phyloP scores from a whole-genome alignment of 2,329 filamentous ascomycete genomes.

The Colletotrichum sp. region DNA sequence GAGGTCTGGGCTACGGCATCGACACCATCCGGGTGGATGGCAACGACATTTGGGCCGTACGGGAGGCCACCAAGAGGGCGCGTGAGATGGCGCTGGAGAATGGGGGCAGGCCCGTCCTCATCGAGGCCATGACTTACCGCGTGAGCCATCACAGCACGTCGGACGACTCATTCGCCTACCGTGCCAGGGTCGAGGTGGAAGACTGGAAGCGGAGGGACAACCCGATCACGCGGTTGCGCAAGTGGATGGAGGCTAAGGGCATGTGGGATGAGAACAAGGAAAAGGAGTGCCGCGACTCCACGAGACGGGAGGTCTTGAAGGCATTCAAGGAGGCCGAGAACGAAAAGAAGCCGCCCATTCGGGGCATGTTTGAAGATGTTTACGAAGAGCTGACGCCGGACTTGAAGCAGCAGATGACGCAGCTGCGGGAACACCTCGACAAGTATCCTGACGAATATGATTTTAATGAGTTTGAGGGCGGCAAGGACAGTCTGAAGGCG shows the following conservation, averaged over 20 bases:
- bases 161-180: conserved; percentile 96
- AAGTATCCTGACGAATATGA: conserved; percentile 95
- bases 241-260: conserved; percentile 85
- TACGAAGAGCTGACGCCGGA: conserved; percentile 90
- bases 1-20: conserved; percentile 91
- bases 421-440: conserved; percentile 79
- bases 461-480: conserved; percentile 75
- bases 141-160: conserved; percentile 97
- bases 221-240: conserved; percentile 82
- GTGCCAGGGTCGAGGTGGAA: conserved; percentile 90
- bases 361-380: conserved; percentile 82
- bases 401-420: conserved; percentile 70
- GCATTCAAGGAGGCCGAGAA: conserved; percentile 86
- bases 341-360: conserved; percentile 77
- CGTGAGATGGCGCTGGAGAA: conserved; percentile 78
- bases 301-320: conserved; percentile 78
- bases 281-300: conserved; percentile 68
- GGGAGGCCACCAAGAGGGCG: conserved; percentile 79
- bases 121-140: conserved; percentile 98
- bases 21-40: conserved; percentile 91
- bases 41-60: conserved; percentile 92
- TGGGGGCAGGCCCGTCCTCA: conserved; percentile 82
- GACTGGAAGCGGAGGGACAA: conserved; percentile 94
- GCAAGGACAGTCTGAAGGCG: conserved; percentile 64
- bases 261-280: conserved; percentile 89